These are phyloP conservation scores for Trichoderma guizhouense DNA, from an alignment of 2,329 filamentous ascomycete species.

Conservation along the genomic window DNA sequence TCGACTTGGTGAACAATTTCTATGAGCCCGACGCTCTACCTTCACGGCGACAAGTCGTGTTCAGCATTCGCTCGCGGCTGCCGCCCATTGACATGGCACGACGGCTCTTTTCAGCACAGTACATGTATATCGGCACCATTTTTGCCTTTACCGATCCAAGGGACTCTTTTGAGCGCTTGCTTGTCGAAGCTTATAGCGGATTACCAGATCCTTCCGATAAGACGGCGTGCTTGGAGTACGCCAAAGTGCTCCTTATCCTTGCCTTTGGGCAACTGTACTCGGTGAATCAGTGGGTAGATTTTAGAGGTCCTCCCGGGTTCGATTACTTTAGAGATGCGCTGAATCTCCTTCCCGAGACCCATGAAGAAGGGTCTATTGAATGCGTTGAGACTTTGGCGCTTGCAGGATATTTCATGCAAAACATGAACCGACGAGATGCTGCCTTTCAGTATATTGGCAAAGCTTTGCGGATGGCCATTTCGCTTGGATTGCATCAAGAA, in stretches of 20 bases:
- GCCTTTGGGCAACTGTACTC: slow-evolving; percentile 57
- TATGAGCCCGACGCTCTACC: slow-evolving; percentile 36
- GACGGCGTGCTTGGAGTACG: slow-evolving; percentile 47
- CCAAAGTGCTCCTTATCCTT: slow-evolving; percentile 50
- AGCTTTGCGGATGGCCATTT: slow-evolving; percentile 56
- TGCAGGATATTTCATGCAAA: slow-evolving; percentile 56
- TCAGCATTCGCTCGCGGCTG: slow-evolving; percentile 33
- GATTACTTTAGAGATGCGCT: slow-evolving; percentile 52
- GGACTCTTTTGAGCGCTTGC: slow-evolving; percentile 43
- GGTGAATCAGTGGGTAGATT: slow-evolving; percentile 53
- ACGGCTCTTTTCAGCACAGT: slow-evolving; percentile 49
- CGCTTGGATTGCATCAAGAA: slow-evolving; percentile 54
- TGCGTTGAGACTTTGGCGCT: slow-evolving; percentile 54
- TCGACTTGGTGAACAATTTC: slow-evolving; percentile 33
- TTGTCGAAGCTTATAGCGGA: slow-evolving; percentile 43
- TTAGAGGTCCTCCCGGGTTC: slow-evolving; percentile 53
- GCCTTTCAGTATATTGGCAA: slow-evolving; percentile 54
- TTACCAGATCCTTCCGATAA: slow-evolving; percentile 41
- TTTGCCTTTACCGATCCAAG: slow-evolving; percentile 49
- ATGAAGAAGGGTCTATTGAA: slow-evolving; percentile 52
- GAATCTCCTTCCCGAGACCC: slow-evolving; percentile 51
- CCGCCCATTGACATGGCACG: slow-evolving; percentile 51
- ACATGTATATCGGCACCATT: slow-evolving; percentile 55
- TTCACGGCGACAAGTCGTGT: slow-evolving; percentile 27
- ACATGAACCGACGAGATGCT: slow-evolving; percentile 52